Evolutionary conservation across 179 eudicot species (phyloP).

Genomic region (Gypsophila paniculata): DNA sequence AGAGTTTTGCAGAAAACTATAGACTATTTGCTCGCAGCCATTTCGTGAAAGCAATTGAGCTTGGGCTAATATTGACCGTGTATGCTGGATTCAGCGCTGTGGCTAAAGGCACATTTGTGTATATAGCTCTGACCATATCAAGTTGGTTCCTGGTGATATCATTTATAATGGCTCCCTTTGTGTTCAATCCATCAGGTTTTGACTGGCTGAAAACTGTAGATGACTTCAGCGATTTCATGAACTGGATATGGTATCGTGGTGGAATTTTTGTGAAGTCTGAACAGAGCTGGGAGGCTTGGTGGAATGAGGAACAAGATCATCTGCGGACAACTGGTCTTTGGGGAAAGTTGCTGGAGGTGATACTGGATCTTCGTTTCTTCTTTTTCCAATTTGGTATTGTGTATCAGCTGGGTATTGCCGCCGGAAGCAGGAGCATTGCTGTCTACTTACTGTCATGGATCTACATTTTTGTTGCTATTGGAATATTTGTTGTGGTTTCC

Average conservation of each 20-base stretch:
- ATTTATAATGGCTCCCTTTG: constrained; percentile 78
- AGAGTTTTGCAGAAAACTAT: constrained; percentile 75
- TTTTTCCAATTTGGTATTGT: constrained; percentile 90
- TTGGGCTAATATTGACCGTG: constrained; percentile 69
- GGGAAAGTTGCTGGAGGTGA: constrained; percentile 71
- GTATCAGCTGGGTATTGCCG: constrained; percentile 71
- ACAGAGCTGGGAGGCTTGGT: constrained; percentile 91
- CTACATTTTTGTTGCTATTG: constrained; percentile 56
- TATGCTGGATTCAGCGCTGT: constrained; percentile 73
- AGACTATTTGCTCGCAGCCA: constrained; percentile 80
- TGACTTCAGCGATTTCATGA: constrained; percentile 81
- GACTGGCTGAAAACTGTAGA: constrained; percentile 91
- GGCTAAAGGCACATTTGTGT: constrained; percentile 62
- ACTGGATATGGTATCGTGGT: constrained; percentile 81
- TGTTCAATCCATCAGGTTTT: constrained; percentile 82
- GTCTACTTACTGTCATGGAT: constrained; percentile 85
- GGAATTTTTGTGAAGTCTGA: constrained; percentile 72
- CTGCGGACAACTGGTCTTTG: constrained; percentile 78
- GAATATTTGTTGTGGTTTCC: constrained; percentile 38
- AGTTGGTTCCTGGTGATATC: constrained; percentile 89
- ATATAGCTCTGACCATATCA: constrained; percentile 69
- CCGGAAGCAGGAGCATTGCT: constrained; percentile 53
- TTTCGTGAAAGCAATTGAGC: constrained; percentile 87
- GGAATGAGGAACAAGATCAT: constrained; percentile 92
- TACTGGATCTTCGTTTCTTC: constrained; percentile 75